Base-by-base conservation (phyloP, 2,329 filamentous ascomycete genomes). In the Stachybotrys echinatus region DNA sequence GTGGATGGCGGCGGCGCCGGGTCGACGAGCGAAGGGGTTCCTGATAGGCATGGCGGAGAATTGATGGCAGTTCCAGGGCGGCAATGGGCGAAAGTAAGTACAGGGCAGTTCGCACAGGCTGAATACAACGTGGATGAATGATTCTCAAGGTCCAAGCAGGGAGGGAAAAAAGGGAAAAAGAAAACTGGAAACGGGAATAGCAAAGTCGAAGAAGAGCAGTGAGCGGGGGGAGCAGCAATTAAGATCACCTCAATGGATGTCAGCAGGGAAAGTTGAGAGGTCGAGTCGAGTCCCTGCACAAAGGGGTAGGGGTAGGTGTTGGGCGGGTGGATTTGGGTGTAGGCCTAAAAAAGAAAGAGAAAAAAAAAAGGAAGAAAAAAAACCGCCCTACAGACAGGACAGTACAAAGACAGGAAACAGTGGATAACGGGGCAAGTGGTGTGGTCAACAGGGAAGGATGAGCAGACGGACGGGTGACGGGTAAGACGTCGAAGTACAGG, bases 11-110 rank as follows among this genome's bases (percentile, higher is more conserved):
- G 65, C 62, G 47, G 69, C 61, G 54, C 75, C 80, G 48, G 79
- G 70, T 48, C 81, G 84, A 60, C 81, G 80, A 50, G 79, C 73
- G 64, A 90, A 87, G 23, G 85, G 83, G 66, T 89, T 90, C 58
- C 87, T 84, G 63, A 89, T 87, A 54, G 83, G 79, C 85, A 88
- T 88, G 51, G 56, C 73, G 52, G 44, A 49, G 42, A 34, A 34
- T 34, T 34, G 27, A 14, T n/a, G n/a, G 49, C 23, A 51, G 23
- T 45, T 23, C 18, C 40, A 45, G 43, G 23, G 20, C 46, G 52
- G 14, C 40, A 43, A 23, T 38, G 42, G 37, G 34, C 27, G 38
- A 18, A 20, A 22, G 12, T 6, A 34, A 19, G 18, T 37, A n/a
- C n/a, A 17, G 7, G n/a, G 40, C 14, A 34, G 27, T 14, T 34